Evolutionary conservation across 2,329 filamentous ascomycete genomes (phyloP).

Genomic region (Botrytis hyacinthi): DNA sequence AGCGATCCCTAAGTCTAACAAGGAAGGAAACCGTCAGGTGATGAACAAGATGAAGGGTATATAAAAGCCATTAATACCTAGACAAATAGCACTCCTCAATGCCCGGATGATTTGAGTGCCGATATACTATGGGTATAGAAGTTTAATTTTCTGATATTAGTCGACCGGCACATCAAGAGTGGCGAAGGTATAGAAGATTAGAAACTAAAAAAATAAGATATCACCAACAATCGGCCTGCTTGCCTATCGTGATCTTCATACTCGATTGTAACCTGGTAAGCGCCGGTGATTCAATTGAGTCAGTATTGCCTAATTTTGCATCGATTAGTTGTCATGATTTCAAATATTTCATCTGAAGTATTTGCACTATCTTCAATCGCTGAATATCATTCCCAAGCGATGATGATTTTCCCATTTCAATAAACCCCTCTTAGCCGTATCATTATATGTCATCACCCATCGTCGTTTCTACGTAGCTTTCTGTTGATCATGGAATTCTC

Average conservation of each 20-base stretch:
- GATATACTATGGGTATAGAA: not conserved
- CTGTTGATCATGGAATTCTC: not conserved
- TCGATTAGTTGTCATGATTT: not conserved
- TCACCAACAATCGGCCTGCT: not conserved
- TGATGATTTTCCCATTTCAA: not conserved
- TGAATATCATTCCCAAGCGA: not conserved
- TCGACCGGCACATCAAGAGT: not conserved
- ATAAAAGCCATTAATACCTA: not conserved
- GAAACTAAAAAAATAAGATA: not conserved
- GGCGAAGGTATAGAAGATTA: not conserved
- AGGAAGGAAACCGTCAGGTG: not conserved
- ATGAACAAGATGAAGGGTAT: not conserved
- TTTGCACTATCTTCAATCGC: not conserved
- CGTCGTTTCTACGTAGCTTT: not conserved
- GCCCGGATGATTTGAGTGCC: not conserved
- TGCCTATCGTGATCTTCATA: not conserved
- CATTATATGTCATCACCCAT: not conserved
- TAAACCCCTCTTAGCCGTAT: not conserved
- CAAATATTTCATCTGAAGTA: not conserved
- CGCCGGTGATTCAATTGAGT: not conserved
- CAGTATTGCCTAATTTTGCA: not conserved
- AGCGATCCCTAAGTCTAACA: not conserved
- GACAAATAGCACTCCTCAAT: not conserved
- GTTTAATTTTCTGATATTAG: not conserved
- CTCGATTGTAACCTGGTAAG: not conserved